These are phyloP conservation scores for Usnea hakonensis DNA, from an alignment of 495 filamentous ascomycete genomes.

Conservation along the genomic window DNA sequence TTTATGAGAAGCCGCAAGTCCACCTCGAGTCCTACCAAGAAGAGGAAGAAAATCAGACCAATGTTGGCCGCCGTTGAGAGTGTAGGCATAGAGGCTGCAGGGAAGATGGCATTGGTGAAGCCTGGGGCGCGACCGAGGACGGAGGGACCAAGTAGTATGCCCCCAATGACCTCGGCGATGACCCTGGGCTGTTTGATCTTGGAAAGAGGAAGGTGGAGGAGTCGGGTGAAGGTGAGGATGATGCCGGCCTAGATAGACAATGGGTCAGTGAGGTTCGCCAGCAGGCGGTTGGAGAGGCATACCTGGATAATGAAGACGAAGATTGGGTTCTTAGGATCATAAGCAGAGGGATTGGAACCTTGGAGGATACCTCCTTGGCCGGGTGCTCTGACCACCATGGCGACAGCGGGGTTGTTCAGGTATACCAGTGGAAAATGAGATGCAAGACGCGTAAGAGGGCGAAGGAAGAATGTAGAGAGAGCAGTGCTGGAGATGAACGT, in stretches of 20 bases:
- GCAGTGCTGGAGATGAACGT: neutral
- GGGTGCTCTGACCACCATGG: slow-evolving; percentile 28
- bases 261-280: neutral
- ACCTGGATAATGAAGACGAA: slow-evolving; percentile 93
- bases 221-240: slow-evolving; percentile 82
- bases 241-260: slow-evolving; percentile 57
- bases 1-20: slow-evolving; percentile 75
- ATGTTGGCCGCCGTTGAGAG: slow-evolving; percentile 81
- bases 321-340: slow-evolving; percentile 76
- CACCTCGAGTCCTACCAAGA: slow-evolving; percentile 87
- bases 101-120: slow-evolving; percentile 74
- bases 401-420: neutral
- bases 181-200: slow-evolving; percentile 84
- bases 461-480: neutral
- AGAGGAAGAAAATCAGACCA: slow-evolving; percentile 84
- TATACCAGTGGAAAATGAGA: neutral
- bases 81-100: slow-evolving; percentile 60
- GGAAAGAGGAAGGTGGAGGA: slow-evolving; percentile 77
- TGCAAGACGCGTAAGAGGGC: neutral
- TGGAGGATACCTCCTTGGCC: slow-evolving; percentile 67
- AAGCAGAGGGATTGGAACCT: slow-evolving; percentile 61
- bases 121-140: slow-evolving; percentile 78
- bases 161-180: slow-evolving; percentile 92
- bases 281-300: slow-evolving; percentile 14
- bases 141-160: slow-evolving; percentile 81